These are phyloP conservation scores for Aspergillus transmontanensis DNA, from an alignment of 2,329 filamentous ascomycete species.

Conservation along the genomic window DNA sequence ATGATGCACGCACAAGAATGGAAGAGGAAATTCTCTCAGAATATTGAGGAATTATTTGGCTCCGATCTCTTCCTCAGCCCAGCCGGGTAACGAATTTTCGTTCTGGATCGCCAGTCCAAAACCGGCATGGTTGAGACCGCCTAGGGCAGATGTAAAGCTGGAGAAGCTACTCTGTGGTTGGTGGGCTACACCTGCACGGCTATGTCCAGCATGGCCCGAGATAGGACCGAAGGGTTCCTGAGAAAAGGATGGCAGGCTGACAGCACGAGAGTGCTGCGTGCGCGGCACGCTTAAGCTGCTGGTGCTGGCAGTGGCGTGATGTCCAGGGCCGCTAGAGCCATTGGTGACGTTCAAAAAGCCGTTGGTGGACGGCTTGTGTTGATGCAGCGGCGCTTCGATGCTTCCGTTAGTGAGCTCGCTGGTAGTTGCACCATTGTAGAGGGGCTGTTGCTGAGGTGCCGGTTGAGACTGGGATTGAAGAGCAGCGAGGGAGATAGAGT, in stretches of 20 bases:
- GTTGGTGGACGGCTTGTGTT: slow-evolving; percentile 67
- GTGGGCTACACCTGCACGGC: slow-evolving; percentile 40
- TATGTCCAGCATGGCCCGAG: slow-evolving; percentile 36
- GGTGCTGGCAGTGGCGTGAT: slow-evolving; percentile 70
- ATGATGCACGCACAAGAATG: slow-evolving; percentile 21
- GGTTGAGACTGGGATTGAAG: slow-evolving; percentile 66
- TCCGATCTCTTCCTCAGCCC: slow-evolving; percentile 66
- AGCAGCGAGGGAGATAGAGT: slow-evolving; percentile 44
- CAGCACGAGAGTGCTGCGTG: slow-evolving; percentile 73
- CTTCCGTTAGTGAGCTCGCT: slow-evolving; percentile 61
- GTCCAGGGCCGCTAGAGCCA: slow-evolving; percentile 69
- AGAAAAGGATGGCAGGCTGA: slow-evolving; percentile 78
- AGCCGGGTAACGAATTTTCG: slow-evolving; percentile 61
- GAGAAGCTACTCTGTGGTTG: slow-evolving; percentile 57
- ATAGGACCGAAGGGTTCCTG: slow-evolving; percentile 58
- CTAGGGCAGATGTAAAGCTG: slow-evolving; percentile 61
- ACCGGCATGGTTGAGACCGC: slow-evolving; percentile 59
- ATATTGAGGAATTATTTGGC: slow-evolving; percentile 48
- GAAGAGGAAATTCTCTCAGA: slow-evolving; percentile 17
- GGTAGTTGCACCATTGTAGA: slow-evolving; percentile 76
- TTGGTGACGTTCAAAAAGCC: slow-evolving; percentile 58
- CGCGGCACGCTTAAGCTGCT: slow-evolving; percentile 55
- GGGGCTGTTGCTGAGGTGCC: slow-evolving; percentile 71
- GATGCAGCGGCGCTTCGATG: slow-evolving; percentile 46
- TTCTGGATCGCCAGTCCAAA: slow-evolving; percentile 63